Evolutionary conservation across 257 asterid species (phyloP).

Genomic region (Rehmannia glutinosa): DNA sequence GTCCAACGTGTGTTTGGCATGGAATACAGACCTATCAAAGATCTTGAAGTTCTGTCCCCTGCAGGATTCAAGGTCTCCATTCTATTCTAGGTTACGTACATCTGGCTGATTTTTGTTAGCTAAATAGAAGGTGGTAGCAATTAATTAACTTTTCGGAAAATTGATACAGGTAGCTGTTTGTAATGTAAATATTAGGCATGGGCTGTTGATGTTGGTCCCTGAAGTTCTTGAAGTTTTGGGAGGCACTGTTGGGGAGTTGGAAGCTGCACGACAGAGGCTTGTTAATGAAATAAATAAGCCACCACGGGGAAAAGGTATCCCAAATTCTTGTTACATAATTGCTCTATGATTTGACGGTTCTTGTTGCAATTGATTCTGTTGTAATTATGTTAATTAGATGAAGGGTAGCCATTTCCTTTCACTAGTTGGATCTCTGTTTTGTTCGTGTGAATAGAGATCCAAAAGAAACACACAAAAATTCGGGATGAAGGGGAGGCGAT

Average conservation of each 20-base stretch:
- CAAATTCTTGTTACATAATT: neutral
- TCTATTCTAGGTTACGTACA: neutral
- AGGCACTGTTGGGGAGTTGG: slow-evolving; percentile 80
- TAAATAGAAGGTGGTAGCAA: slow-evolving; percentile 1
- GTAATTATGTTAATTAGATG: neutral
- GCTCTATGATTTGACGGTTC: neutral
- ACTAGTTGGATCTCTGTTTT: neutral
- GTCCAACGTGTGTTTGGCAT: slow-evolving; percentile 88
- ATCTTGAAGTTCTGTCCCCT: slow-evolving; percentile 65
- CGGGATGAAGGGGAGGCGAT: neutral
- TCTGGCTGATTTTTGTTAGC: slow-evolving; percentile 16
- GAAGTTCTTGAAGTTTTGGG: slow-evolving; percentile 83
- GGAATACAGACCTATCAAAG: slow-evolving; percentile 90
- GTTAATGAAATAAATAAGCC: slow-evolving; percentile 86
- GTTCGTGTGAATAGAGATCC: neutral
- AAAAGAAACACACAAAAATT: neutral
- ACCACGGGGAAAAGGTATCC: slow-evolving; percentile 88
- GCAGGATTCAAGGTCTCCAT: slow-evolving; percentile 78
- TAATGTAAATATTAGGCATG: slow-evolving; percentile 81
- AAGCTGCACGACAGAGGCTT: slow-evolving; percentile 80
- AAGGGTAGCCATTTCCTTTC: neutral
- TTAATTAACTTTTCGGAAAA: neutral
- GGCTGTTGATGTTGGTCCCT: slow-evolving; percentile 88
- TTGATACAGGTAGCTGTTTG: slow-evolving; percentile 59
- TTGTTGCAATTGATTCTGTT: neutral